These are phyloP conservation scores for Gypsophila paniculata DNA, from an alignment of 179 eudicot species.

Conservation along the genomic window DNA sequence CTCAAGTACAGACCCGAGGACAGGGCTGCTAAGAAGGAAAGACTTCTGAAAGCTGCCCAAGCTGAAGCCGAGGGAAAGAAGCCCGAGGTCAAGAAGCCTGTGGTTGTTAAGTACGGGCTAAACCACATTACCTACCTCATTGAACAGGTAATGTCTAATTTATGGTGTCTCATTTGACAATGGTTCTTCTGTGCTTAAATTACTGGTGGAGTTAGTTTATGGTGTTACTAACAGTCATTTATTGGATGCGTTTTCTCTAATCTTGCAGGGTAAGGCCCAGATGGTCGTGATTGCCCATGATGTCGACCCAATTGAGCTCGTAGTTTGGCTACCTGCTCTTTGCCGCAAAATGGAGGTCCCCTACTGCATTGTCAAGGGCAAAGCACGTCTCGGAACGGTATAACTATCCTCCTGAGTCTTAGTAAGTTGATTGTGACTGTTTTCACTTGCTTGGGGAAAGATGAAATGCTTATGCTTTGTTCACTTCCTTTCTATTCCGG, in stretches of 20 bases:
- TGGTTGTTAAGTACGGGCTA: slow-evolving; percentile 89
- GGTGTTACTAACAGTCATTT: background rate
- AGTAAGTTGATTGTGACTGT: no score
- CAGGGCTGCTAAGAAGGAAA: slow-evolving; percentile 78
- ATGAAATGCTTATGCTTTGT: background rate
- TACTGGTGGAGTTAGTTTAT: background rate
- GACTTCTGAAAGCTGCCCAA: slow-evolving; percentile 77
- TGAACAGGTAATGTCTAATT: slow-evolving; percentile 57
- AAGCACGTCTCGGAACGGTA: slow-evolving; percentile 76
- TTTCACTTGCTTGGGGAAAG: background rate
- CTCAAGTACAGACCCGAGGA: slow-evolving; percentile 94
- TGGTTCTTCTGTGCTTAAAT: no score
- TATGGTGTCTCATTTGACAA: background rate
- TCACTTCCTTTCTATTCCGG: background rate
- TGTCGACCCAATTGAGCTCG: slow-evolving; percentile 88
- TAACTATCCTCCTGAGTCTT: background rate
- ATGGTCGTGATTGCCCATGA: slow-evolving; percentile 86
- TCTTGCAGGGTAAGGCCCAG: slow-evolving; percentile 80
- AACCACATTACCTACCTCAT: slow-evolving; percentile 85
- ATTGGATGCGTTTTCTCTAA: background rate
- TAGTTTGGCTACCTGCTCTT: slow-evolving; percentile 88
- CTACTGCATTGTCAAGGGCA: slow-evolving; percentile 88
- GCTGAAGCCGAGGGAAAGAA: slow-evolving; percentile 90
- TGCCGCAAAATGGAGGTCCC: slow-evolving; percentile 95
- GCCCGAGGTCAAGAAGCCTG: slow-evolving; percentile 74